phyloP scores from a whole-genome alignment of 345 rosid genomes.

The Euphorbia pulcherrima region DNA sequence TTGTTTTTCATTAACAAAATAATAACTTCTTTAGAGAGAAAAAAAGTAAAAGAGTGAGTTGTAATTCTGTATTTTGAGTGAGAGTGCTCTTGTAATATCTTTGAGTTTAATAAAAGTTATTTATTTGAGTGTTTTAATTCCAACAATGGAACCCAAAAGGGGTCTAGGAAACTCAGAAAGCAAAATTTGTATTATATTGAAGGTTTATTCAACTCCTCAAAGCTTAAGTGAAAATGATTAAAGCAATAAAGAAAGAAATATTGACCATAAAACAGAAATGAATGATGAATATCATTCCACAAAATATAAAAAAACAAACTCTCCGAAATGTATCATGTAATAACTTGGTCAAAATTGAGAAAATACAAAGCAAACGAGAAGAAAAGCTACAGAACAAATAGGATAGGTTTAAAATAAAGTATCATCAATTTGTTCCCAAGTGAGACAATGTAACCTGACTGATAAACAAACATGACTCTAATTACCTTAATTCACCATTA shows the following conservation, averaged over 20 bases:
- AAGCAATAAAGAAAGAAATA: background rate
- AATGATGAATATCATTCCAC: background rate
- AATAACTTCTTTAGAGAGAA: too few relatives aligned
- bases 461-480: background rate
- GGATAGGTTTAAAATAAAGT: too few relatives aligned
- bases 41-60: too few relatives aligned
- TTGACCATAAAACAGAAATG: background rate
- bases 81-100: too few relatives aligned
- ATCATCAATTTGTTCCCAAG: too few relatives aligned
- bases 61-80: too few relatives aligned
- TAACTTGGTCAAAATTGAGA: background rate
- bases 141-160: too few relatives aligned
- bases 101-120: too few relatives aligned
- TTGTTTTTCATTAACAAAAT: too few relatives aligned
- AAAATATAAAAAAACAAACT: background rate
- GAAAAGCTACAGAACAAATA: too few relatives aligned
- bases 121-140: too few relatives aligned
- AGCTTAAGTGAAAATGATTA: background rate
- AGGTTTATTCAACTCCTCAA: background rate
- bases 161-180: background rate
- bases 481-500: background rate
- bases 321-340: background rate
- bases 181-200: background rate
- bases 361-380: too few relatives aligned
- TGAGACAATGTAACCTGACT: slow-evolving; percentile 1